Conservation (phyloP, 352 stramenopile genomes). For the Phytophthora nicotianae region DNA sequence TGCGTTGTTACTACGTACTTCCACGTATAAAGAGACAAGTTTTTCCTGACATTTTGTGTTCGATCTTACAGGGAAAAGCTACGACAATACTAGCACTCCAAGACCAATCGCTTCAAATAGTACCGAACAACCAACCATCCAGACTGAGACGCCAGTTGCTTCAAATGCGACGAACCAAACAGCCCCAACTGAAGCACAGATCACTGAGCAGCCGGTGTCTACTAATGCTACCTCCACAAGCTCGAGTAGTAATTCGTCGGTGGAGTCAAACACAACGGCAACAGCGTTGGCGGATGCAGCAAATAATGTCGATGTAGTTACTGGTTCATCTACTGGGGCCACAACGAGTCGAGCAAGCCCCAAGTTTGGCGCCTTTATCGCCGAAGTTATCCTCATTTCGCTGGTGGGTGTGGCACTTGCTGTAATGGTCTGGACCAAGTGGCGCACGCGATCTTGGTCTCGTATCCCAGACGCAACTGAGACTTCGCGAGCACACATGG, state of each 20-base stretch:
- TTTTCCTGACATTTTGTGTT: constrained; percentile 3
- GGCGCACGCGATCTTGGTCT: constrained; percentile 64
- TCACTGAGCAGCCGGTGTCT: constrained; percentile 2
- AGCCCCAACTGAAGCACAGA: neutral
- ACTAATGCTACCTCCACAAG: constrained; percentile 8
- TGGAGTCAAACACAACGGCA: constrained; percentile 21
- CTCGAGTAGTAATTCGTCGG: constrained; percentile 18
- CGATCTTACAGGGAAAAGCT: constrained; percentile 24
- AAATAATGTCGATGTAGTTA: constrained; percentile 1
- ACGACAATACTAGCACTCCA: constrained; percentile 17
- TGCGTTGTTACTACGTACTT: constrained; percentile 24
- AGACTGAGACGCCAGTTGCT: constrained; percentile 9
- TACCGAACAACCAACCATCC: neutral
- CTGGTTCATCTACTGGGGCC: constrained; percentile 3
- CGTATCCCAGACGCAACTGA: constrained; percentile 44
- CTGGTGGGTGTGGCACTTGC: constrained; percentile 59
- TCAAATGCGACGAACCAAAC: constrained; percentile 3
- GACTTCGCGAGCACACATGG: constrained; percentile 31
- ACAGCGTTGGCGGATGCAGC: constrained; percentile 9
- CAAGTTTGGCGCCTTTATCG: constrained; percentile 47
- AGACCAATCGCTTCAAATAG: constrained; percentile 10
- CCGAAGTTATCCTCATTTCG: constrained; percentile 55
- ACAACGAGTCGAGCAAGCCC: constrained; percentile 25
- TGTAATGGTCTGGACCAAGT: constrained; percentile 52
- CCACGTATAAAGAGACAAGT: neutral